Evolutionary conservation across 441 rosid genomes (phyloP), one percentile per base, ranked within the genome.

Genomic region (Populus tomentosa): DNA sequence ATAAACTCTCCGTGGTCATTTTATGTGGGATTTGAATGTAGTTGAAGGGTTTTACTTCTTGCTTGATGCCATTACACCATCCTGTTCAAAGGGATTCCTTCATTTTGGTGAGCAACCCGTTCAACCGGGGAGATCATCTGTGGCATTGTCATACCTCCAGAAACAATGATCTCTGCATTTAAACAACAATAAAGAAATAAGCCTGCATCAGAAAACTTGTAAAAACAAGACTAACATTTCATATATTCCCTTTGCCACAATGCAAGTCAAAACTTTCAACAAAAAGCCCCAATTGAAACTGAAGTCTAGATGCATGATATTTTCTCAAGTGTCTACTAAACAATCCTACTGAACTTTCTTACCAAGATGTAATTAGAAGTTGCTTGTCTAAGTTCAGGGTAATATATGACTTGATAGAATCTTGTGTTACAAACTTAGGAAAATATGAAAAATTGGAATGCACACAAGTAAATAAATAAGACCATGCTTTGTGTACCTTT

Each of bases 81-180:
- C 86, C 90, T 87, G 86, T 83, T 87, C 78, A 88, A 66, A 10
- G 89, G 88, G 74, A 87, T 86, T 79, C 78, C 85, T 70, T 88
- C 89, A n/a, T 71, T 82, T 75, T 73, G 89, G 66, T 85, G 81
- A 65, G 78, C 79, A 73, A 67, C 75, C 68, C 87, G 83, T 71
- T 88, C 88, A 3, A 72, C 72, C 24, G 90, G 92, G 14, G 90
- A 82, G 23, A 90, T 88, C 40, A 79, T 75, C 79, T 90, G 89
- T 1, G 95, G 95, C 95, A 90, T 90, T n/a, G 92, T 84, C 95
- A 90, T 88, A 0, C 95, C 92, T 50, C 89, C 90, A 0, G 95
- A 90, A 16, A 89, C 92, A 24, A 89, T 89, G 70, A 90, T 89
- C 85, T 90, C 91, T 90, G 89, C 85, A 83, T 33, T 75, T 64